Evolutionary conservation across 495 filamentous ascomycete species (phyloP).

Genomic region (Penicillium waksmanii): DNA sequence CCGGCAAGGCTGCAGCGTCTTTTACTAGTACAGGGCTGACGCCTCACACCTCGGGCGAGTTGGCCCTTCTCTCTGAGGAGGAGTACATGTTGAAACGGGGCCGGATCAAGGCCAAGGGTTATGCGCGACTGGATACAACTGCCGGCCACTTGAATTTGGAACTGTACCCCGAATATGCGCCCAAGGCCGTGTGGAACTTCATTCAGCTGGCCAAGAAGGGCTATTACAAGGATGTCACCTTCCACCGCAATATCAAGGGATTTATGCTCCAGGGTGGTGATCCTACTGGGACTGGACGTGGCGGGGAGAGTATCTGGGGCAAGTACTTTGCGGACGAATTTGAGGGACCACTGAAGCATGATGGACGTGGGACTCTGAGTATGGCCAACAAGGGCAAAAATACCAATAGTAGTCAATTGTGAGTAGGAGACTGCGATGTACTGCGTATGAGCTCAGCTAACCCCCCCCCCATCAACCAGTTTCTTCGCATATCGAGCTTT

Average conservation of each 20-base stretch:
- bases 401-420: conserved; percentile 92
- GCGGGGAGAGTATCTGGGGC: conserved; percentile 86
- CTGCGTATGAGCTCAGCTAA: conserved; percentile 6
- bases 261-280: conserved; percentile 98
- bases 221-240: conserved; percentile 80
- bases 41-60: conserved; percentile 82
- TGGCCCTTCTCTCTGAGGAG: conserved; percentile 86
- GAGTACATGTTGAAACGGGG: conserved; percentile 93
- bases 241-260: conserved; percentile 90
- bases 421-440: conserved; percentile 18
- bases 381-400: conserved; percentile 99
- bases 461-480: conserved; percentile 21
- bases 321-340: conserved; percentile 93
- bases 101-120: conserved; percentile 85
- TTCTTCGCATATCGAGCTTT: conserved; percentile 87
- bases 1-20: conserved; percentile 87
- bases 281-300: conserved; percentile 71
- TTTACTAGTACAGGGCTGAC: conserved; percentile 95
- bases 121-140: conserved; percentile 84
- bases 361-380: conserved; percentile 74
- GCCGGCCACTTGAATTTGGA: conserved; percentile 85
- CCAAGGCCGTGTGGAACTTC: conserved; percentile 96
- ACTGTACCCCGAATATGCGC: conserved; percentile 86
- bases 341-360: conserved; percentile 82
- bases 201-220: conserved; percentile 83